Evolutionary conservation across 306 rosid genomes (phyloP).

Genomic region (Dalbergia cultrata): DNA sequence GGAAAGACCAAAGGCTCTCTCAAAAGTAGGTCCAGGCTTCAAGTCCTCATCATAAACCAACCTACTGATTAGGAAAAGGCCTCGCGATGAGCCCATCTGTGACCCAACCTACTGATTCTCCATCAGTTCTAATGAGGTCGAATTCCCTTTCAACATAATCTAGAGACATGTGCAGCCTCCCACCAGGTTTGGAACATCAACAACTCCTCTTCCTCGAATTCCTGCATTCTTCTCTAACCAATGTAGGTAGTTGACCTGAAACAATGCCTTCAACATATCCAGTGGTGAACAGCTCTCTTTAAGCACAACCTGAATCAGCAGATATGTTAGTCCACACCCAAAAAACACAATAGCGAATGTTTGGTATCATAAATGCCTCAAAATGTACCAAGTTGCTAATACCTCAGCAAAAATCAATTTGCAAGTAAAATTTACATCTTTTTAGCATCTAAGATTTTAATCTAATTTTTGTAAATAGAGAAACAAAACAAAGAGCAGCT

Average conservation of each 20-base stretch:
- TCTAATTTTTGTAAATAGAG: neutral
- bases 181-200: constrained; percentile 75
- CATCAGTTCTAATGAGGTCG: constrained; percentile 72
- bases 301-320: constrained; percentile 77
- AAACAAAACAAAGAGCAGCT: constrained; percentile 6
- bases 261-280: constrained; percentile 94
- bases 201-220: constrained; percentile 66
- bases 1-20: constrained; percentile 86
- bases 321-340: constrained; percentile 35
- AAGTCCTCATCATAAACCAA: constrained; percentile 95
- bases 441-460: neutral
- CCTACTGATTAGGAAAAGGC: constrained; percentile 75
- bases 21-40: constrained; percentile 92
- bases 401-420: neutral
- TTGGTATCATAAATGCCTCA: constrained; percentile 11
- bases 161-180: constrained; percentile 78
- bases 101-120: constrained; percentile 78
- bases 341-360: constrained; percentile 5
- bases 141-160: constrained; percentile 86
- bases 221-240: constrained; percentile 94
- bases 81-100: constrained; percentile 89
- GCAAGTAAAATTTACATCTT: neutral
- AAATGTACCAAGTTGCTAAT: constrained; percentile 1
- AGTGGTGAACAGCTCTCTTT: constrained; percentile 76
- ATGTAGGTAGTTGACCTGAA: constrained; percentile 82